Conservation (phyloP, 2,329 filamentous ascomycete genomes). For the Tolypocladium tundrense region DNA sequence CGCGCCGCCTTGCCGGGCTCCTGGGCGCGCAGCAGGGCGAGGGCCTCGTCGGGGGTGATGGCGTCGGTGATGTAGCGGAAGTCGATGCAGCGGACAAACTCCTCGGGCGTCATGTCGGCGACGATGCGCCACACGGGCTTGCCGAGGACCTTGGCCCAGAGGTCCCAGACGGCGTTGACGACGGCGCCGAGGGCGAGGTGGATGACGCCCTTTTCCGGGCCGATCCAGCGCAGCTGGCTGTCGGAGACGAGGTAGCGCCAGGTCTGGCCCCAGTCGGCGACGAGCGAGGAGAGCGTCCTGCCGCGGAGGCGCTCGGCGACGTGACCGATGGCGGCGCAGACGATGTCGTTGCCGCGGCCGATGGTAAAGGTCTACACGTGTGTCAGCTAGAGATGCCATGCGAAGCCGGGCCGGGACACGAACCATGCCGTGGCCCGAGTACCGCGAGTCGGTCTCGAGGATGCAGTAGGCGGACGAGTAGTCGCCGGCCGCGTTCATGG, state of each 20-base stretch:
- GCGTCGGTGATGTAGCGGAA: slow-evolving; percentile 93
- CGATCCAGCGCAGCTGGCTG: slow-evolving; percentile 86
- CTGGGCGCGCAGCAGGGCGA: slow-evolving; percentile 56
- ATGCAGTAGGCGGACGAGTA: slow-evolving; percentile 95
- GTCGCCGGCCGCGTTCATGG: slow-evolving; percentile 90
- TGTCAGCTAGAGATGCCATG: not conserved
- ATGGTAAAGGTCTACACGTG: slow-evolving; percentile 60
- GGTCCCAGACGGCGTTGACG: slow-evolving; percentile 86
- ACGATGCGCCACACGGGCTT: slow-evolving; percentile 91
- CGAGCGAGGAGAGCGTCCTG: slow-evolving; percentile 66
- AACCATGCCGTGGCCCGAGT: slow-evolving; percentile 72
- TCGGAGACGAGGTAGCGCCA: slow-evolving; percentile 90
- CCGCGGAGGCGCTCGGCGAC: slow-evolving; percentile 67
- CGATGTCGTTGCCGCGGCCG: slow-evolving; percentile 83
- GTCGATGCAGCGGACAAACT: slow-evolving; percentile 81
- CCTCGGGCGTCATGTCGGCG: slow-evolving; percentile 79
- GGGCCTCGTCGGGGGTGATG: slow-evolving; percentile 75
- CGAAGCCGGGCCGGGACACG: not conserved
- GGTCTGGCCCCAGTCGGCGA: slow-evolving; percentile 73
- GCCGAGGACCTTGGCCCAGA: slow-evolving; percentile 79
- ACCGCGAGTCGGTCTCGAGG: slow-evolving; percentile 64
- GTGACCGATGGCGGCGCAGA: slow-evolving; percentile 73
- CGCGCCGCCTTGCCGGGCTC: slow-evolving; percentile 61
- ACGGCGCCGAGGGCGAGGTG: slow-evolving; percentile 84
- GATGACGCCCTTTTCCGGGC: slow-evolving; percentile 87